These are phyloP conservation scores for Multifurca ochricompacta DNA, from an alignment of 768 basidiomycete species.

Conservation along the genomic window DNA sequence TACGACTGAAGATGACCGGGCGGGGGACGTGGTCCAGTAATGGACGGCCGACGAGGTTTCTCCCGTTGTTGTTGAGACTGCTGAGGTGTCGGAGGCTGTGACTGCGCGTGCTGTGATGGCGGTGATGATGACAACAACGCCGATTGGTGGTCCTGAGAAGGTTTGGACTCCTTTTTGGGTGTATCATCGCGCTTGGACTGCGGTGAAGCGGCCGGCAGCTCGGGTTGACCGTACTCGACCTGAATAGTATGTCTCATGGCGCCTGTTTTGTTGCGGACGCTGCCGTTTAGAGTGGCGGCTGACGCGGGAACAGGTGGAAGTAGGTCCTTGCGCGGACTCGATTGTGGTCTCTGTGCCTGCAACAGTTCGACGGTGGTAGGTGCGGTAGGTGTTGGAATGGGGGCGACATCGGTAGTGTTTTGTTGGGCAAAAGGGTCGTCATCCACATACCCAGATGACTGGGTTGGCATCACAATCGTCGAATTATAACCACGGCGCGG, in stretches of 20 bases:
- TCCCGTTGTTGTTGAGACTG: constrained; percentile 7
- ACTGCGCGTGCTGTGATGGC: neutral
- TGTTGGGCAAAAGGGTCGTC: constrained; percentile 65
- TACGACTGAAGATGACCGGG: constrained; percentile 8
- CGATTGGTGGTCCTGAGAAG: neutral
- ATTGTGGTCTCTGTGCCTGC: constrained; percentile 3
- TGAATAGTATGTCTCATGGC: constrained; percentile 89
- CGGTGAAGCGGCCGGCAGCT: constrained; percentile 15
- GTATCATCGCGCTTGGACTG: constrained; percentile 11
- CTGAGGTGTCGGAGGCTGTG: neutral
- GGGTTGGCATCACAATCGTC: constrained; percentile 36
- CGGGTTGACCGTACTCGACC: constrained; percentile 81
- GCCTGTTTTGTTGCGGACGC: constrained; percentile 37
- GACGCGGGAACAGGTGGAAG: constrained; percentile 10
- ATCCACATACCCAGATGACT: constrained; percentile 37
- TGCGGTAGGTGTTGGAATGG: constrained; percentile 29
- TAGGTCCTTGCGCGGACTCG: constrained; percentile 11
- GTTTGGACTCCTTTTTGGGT: constrained; percentile 8
- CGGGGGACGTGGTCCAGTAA: constrained; percentile 11
- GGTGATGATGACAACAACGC: neutral
- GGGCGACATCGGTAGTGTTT: constrained; percentile 22
- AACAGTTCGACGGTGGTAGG: constrained; percentile 23
- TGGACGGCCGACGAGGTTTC: constrained; percentile 7
- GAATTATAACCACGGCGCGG: constrained; percentile 30
- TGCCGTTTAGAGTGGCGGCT: constrained; percentile 22